Percentiles rank a stretch among this genome's conserved stretches.
Conservation (phyloP, 1,139 yeast genomes). For the Kodamaea plutei region DNA sequence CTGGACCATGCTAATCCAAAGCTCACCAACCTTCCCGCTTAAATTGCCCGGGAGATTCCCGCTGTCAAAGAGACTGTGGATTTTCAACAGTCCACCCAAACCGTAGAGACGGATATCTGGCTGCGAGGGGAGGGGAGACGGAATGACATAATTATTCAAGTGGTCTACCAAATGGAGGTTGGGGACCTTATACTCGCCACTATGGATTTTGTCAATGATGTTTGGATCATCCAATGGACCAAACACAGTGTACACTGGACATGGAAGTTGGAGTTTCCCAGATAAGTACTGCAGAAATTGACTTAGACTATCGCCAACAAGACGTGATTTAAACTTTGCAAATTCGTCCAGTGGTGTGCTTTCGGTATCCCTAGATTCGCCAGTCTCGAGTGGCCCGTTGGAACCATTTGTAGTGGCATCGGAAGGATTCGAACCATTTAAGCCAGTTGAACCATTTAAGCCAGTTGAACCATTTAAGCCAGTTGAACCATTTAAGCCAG, state of each 20-base stretch:
- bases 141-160: constrained; percentile 36
- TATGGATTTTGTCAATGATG: constrained; percentile 58
- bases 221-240: constrained; percentile 75
- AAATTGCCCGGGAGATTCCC: constrained; percentile 36
- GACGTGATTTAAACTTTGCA: constrained; percentile 4
- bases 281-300: constrained; percentile 50
- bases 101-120: constrained; percentile 57
- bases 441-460: too few relatives aligned
- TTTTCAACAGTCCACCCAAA: constrained; percentile 66
- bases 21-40: constrained; percentile 65
- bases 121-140: constrained; percentile 35
- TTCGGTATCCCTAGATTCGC: too few relatives aligned
- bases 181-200: constrained; percentile 48
- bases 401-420: too few relatives aligned
- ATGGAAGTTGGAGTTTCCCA: constrained; percentile 44
- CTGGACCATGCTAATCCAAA: constrained; percentile 73
- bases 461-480: too few relatives aligned
- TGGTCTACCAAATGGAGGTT: constrained; percentile 66
- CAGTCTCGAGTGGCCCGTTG: too few relatives aligned
- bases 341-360: too few relatives aligned
- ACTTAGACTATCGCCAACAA: constrained; percentile 34
- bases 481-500: too few relatives aligned
- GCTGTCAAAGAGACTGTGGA: constrained; percentile 66
- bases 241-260: constrained; percentile 72
- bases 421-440: too few relatives aligned